Evolutionary conservation across 495 filamentous ascomycete genomes (phyloP), one percentile per base, ranked within the genome.

Genomic region (Schizothecium vesticola): DNA sequence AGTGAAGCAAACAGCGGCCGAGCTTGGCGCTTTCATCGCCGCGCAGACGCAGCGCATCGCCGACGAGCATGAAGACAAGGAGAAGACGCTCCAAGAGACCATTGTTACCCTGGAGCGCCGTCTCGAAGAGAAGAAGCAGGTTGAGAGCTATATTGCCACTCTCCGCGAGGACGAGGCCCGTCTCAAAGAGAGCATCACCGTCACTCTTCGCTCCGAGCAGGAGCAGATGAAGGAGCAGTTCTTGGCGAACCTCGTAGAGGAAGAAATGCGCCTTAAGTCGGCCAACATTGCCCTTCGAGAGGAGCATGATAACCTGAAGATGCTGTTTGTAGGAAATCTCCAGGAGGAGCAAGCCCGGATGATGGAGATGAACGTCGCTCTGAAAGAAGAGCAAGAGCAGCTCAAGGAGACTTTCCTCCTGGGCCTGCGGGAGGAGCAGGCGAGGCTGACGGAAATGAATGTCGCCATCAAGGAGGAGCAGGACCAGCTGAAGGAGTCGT

Each of bases 11-110:
- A 97, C 92, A n/a, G 90, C 94, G 0, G 88, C 87, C 24, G 91
- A 92, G 73, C 89, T 99, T 71, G 88, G 89, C n/a, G 87, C 89
- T 56, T 97, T 97, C 80, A 86, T 98, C 51, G 85, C 87, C 11
- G 84, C 86, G 3, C 95, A 98, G 75, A 92, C 91, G 21, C 86
- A 87, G 63, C 86, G 91, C 12, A 89, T 95, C 36, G 86, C 88
- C 1, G 88, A 94, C 70, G 91, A 93, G 61, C 88, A 90, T 60
- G 91, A 94, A 70, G 86, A 88, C 29, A 91, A 88, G 69, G 92
- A 92, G 63, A 90, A 87, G 71, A 90, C 91, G 33, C 90, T 93
- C 3, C 90, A 95, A 70, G 92, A 97, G 73, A 89, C 89, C 12
- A 91, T 88, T 1, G 80, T 96, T 70, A 87, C 92, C 56, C 82